phyloP scores from a whole-genome alignment of 208 protist species.

The Phytomonas sp. region DNA sequence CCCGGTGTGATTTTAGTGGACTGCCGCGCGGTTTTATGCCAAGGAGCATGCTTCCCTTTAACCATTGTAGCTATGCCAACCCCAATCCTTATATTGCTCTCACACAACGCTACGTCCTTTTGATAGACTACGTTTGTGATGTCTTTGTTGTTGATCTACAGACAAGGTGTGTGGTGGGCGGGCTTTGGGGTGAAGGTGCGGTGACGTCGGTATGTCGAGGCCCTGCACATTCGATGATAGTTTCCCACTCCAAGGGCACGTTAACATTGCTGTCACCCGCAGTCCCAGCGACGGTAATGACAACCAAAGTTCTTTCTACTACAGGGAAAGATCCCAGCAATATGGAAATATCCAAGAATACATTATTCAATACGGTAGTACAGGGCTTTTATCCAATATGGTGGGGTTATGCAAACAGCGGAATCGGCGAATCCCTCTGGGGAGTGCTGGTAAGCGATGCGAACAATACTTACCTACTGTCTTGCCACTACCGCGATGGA shows the following conservation, averaged over 20 bases:
- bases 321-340: not conserved
- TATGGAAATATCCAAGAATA: not conserved
- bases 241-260: slow-evolving; percentile 23
- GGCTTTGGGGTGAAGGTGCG: slow-evolving; percentile 29
- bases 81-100: not conserved
- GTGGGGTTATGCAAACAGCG: not conserved
- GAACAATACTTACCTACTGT: not conserved
- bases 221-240: slow-evolving; percentile 22
- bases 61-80: not conserved
- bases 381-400: slow-evolving; percentile 2
- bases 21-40: not conserved
- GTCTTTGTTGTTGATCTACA: slow-evolving; percentile 58
- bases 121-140: slow-evolving; percentile 45
- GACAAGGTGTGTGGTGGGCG: slow-evolving; percentile 28
- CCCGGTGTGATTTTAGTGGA: not conserved
- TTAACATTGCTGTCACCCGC: slow-evolving; percentile 20
- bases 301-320: not conserved
- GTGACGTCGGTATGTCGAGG: slow-evolving; percentile 52
- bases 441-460: not conserved
- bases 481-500: not conserved
- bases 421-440: not conserved
- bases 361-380: not conserved
- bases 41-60: not conserved
- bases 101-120: slow-evolving; percentile 42
- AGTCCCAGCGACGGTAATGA: not conserved